Base-by-base conservation (phyloP, 371 early-diverging fungal genomes). In the Rhizopus stolonifer region DNA sequence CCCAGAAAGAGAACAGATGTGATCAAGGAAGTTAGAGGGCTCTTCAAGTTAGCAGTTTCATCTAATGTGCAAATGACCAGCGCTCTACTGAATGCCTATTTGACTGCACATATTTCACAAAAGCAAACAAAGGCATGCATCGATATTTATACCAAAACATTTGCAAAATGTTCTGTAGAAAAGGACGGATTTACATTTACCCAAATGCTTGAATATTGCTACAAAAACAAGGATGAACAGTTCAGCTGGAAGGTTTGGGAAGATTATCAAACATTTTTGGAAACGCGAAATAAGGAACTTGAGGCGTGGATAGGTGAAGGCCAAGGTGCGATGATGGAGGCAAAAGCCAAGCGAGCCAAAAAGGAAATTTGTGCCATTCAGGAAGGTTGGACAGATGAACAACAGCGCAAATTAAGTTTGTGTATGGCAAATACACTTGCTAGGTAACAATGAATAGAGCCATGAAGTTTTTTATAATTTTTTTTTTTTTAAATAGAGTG, bases 181-280 rank as follows among this genome's bases (percentile, higher is more conserved):
- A 77, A 69, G 14, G 79, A 82, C 52, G 84, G 82, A 23, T 79
- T 75, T 64, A 84, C 87, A 0, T 84, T 77, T 57, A 49, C 70
- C 14, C 64, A 63, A 18, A 72, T 81, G 67, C 66, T 85, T 4
- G 71, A 69, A 7, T 67, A 60, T 10, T 79, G 80, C 51, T 81
- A 82, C 53, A 39, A 69, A 24, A 69, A 66, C 46, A 74, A 79
- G 48, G 62, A 79, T 46, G 48, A 64, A 2, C 58, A 62, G 2
- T 51, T 80, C 9, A 77, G 79, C 11, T 76, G 79, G 56, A 70
- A 72, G n/a, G 69, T 82, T 14, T 85, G 83, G 82, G 64, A 71
- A 22, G 74, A 72, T 56, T 74, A 81, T 61, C 56, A 81, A 54
- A 66, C 70, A 2, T 76, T 72, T 56, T 53, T 75, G 39, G 77